phyloP scores from a whole-genome alignment of 1,284 basidiomycete species.

The Ganoderma sinense region DNA sequence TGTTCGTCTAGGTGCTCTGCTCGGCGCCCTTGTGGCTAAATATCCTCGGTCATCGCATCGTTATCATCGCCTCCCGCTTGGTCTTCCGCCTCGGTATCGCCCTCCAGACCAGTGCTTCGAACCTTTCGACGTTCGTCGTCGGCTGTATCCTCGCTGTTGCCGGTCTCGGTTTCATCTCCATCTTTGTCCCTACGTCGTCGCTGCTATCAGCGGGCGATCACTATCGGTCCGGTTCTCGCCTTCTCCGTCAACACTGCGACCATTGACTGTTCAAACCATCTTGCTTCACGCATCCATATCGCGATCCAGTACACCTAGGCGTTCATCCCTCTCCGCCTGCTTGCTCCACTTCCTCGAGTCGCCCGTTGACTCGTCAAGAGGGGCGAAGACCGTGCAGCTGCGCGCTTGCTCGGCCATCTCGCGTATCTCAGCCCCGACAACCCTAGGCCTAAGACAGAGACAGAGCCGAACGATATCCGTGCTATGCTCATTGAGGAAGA shows the following conservation, averaged over 20 bases:
- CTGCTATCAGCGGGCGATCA: slow-evolving; percentile 87
- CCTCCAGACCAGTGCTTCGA: slow-evolving; percentile 67
- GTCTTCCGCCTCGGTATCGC: slow-evolving; percentile 75
- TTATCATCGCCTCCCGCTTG: slow-evolving; percentile 64
- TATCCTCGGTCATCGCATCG: slow-evolving; percentile 53
- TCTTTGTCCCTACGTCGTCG: slow-evolving; percentile 80
- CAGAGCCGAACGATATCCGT: slow-evolving; percentile 77
- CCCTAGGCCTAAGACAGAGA: slow-evolving; percentile 60
- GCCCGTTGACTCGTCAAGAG: slow-evolving; percentile 85
- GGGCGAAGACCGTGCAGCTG: slow-evolving; percentile 68
- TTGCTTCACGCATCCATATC: slow-evolving; percentile 84
- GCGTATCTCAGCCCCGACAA: slow-evolving; percentile 60
- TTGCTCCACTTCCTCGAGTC: slow-evolving; percentile 83
- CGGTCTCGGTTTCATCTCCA: slow-evolving; percentile 80
- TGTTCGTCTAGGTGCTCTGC: slow-evolving; percentile 41
- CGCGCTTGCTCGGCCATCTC: slow-evolving; percentile 68
- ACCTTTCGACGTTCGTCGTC: slow-evolving; percentile 66
- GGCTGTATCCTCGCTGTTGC: too few relatives aligned
- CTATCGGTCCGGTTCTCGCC: slow-evolving; percentile 84
- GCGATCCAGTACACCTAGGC: slow-evolving; percentile 80
- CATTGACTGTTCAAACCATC: slow-evolving; percentile 62
- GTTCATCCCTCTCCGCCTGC: slow-evolving; percentile 62
- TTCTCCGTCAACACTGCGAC: slow-evolving; percentile 82
- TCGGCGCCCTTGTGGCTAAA: slow-evolving; percentile 48
- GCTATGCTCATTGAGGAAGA: slow-evolving; percentile 77